phyloP scores from a whole-genome alignment of 306 rosid species.

The Medicago arabica region DNA sequence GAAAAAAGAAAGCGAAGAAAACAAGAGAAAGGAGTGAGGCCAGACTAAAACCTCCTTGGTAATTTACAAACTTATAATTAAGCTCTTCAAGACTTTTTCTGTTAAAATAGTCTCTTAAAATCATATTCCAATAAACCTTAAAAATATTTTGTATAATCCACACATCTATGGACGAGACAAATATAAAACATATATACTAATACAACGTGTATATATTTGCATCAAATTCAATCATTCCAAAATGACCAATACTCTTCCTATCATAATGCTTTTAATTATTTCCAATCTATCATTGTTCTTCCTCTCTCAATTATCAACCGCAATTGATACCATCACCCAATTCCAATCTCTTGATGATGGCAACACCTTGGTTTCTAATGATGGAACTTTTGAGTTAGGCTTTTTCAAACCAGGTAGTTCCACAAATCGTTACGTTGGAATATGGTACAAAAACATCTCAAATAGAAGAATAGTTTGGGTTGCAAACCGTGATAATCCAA shows the following conservation, averaged over 20 bases:
- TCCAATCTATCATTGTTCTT: background rate
- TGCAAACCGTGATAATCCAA: conserved; percentile 37
- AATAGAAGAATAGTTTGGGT: conserved; percentile 34
- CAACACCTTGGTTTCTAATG: conserved; percentile 30
- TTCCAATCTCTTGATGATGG: conserved; percentile 7
- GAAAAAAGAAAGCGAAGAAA: too few relatives aligned
- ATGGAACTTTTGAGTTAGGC: conserved; percentile 37
- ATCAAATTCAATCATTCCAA: background rate
- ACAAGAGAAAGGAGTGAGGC: too few relatives aligned
- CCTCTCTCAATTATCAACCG: background rate
- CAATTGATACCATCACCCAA: background rate
- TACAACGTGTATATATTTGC: background rate
- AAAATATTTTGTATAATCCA: too few relatives aligned
- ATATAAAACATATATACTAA: too few relatives aligned
- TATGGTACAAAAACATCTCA: conserved; percentile 30
- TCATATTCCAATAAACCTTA: too few relatives aligned
- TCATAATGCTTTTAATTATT: background rate
- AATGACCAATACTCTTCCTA: background rate
- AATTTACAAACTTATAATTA: too few relatives aligned
- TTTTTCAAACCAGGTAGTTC: conserved; percentile 20
- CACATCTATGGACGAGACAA: too few relatives aligned
- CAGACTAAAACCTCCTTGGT: too few relatives aligned
- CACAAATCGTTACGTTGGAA: conserved; percentile 27
- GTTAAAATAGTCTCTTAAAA: too few relatives aligned
- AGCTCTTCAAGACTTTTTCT: too few relatives aligned